A percentile compares a stretch with the other conserved stretches of the same genome.
Evolutionary conservation across 2,329 filamentous ascomycete species (phyloP).

Genomic region (Macrophomina pseudophaseolina): DNA sequence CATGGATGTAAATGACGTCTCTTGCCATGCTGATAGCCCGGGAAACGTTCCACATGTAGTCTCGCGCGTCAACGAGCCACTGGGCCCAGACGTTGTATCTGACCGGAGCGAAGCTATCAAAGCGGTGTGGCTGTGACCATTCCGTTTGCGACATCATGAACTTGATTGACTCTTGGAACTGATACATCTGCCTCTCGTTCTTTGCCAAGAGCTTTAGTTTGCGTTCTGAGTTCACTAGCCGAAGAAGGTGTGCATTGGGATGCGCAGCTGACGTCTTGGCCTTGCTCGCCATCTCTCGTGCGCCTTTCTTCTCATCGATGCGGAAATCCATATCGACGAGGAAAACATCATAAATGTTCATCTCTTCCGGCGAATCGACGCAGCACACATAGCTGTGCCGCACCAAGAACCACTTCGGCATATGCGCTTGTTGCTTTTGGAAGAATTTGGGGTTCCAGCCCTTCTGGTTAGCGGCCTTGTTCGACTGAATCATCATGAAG

Average conservation of each 20-base stretch:
- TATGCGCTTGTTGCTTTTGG: conserved; percentile 65
- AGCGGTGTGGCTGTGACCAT: conserved; percentile 84
- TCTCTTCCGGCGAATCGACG: conserved; percentile 97
- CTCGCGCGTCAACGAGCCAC: conserved; percentile 94
- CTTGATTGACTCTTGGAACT: conserved; percentile 91
- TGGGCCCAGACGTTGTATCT: conserved; percentile 86
- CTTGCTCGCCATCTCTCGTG: conserved; percentile 67
- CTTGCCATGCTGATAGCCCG: conserved; percentile 95
- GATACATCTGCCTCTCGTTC: conserved; percentile 84
- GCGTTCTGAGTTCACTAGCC: conserved; percentile 87
- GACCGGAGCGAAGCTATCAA: conserved; percentile 92
- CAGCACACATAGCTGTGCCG: conserved; percentile 96
- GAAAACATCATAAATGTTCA: conserved; percentile 99
- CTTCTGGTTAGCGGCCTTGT: conserved; percentile 85
- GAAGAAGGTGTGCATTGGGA: conserved; percentile 81
- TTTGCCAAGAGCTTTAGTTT: conserved; percentile 89
- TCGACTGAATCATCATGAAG: conserved; percentile 87
- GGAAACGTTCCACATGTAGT: conserved; percentile 99
- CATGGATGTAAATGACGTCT: conserved; percentile 98
- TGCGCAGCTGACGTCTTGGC: conserved; percentile 66
- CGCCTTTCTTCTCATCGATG: conserved; percentile 70
- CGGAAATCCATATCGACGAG: conserved; percentile 90
- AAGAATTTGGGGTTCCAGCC: conserved; percentile 62
- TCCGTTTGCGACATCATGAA: conserved; percentile 82
- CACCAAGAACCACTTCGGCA: conserved; percentile 97